Evolutionary conservation across 805 yeast genomes (phyloP), one percentile per base, ranked within the genome.

Genomic region (Middelhovenomyces tepae): DNA sequence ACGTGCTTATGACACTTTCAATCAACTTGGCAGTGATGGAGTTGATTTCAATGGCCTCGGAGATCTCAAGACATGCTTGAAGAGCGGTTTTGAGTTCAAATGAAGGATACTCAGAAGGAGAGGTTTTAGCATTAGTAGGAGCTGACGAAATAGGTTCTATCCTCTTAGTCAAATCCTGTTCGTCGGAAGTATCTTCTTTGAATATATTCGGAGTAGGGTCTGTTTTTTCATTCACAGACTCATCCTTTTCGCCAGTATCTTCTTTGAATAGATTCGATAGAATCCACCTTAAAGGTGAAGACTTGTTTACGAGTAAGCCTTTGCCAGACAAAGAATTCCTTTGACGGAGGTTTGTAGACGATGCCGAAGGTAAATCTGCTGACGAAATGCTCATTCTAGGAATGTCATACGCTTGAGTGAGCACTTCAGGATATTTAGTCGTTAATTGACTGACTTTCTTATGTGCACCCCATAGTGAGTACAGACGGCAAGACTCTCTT

Each of bases 1-100:
- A 43, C 28, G 64, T 60, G 22, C 45, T 35, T 9, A 67, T 52
- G 2, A 66, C 52, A 37, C 63, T 63, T 32, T 58, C 58, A 1
- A 68, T 47, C 11, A 71, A 40, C 27, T 56, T 63, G 14, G 51
- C 43, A 3, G 62, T 46, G 30, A 69, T 66, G 1, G 60, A 45
- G 3, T 54, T 55, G 27, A 54, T 50, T 31, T 60, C 59, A 9
- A 62, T 57, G 5, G 69, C 59, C 40, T 67, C 73, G 2, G 72
- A 62, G n/a, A 70, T 66, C 9, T 62, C 60, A n/a, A 69, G 51
- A 41, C 73, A 67, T 2, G 71, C 62, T 32, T 57, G 56, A 33
- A 70, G 51, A 0, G 69, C 69, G n/a, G 45, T 45, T 27, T 56
- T 57, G 28, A 57, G 40, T 28, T 52, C 45, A 43, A 36, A 9